Conservation (phyloP, 305 asterid genomes). For the Solanum hybrid region DNA sequence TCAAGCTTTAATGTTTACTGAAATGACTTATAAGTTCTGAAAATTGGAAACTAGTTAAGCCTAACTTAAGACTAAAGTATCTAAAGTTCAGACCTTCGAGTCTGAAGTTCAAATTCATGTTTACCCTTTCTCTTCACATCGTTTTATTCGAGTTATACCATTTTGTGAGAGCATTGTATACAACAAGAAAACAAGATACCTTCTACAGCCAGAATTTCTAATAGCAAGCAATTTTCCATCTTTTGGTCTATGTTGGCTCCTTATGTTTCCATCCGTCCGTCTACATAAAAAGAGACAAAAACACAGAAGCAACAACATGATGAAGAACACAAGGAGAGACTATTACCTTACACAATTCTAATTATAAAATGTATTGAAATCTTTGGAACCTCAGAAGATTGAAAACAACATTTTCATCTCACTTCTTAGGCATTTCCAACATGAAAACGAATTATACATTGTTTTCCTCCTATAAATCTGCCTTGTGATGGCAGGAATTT, state of each 20-base stretch:
- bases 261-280: conserved; percentile 73
- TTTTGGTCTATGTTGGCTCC: conserved; percentile 43
- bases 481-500: neutral
- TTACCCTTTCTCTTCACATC: neutral
- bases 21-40: neutral
- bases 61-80: neutral
- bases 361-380: neutral
- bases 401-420: neutral
- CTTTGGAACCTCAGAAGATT: neutral
- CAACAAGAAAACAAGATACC: conserved; percentile 64
- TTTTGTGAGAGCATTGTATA: conserved; percentile 69
- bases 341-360: neutral
- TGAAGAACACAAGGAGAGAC: neutral
- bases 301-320: neutral
- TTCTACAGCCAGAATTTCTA: conserved; percentile 73
- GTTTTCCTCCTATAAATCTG: neutral
- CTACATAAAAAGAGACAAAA: conserved; percentile 21
- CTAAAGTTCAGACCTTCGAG: neutral
- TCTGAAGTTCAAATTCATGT: neutral
- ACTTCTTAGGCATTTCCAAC: neutral
- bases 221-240: conserved; percentile 67
- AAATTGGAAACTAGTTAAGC: neutral
- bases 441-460: neutral
- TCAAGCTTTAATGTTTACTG: neutral
- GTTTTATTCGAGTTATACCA: conserved; percentile 30